These are phyloP conservation scores for Solanum chacoense DNA, from an alignment of 305 asterid species.

Conservation along the genomic window DNA sequence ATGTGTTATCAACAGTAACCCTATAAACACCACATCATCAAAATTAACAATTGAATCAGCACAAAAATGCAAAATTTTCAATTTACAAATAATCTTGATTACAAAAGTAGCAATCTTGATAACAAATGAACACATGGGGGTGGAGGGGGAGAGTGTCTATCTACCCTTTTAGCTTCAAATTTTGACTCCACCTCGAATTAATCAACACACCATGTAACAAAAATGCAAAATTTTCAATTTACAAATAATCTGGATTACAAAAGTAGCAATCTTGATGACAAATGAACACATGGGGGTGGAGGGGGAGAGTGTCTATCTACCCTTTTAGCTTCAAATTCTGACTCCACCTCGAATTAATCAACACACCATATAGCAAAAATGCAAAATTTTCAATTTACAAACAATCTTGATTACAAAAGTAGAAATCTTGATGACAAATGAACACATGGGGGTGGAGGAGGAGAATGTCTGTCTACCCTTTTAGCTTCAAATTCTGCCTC, in stretches of 20 bases:
- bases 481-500: too few relatives aligned
- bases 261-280: neutral
- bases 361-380: neutral
- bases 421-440: neutral
- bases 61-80: neutral
- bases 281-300: neutral
- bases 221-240: neutral
- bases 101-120: neutral
- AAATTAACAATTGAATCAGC: neutral
- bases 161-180: too few relatives aligned
- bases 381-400: neutral
- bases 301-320: neutral
- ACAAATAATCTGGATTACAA: neutral
- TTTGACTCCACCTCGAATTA: too few relatives aligned
- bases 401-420: neutral
- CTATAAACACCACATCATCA: slow-evolving; percentile 11
- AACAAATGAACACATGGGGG: neutral
- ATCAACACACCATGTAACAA: neutral
- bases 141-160: too few relatives aligned
- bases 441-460: neutral
- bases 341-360: neutral
- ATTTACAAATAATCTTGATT: neutral
- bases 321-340: neutral
- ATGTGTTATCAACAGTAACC: slow-evolving; percentile 39
- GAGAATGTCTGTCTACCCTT: too few relatives aligned